Evolutionary conservation across 352 stramenopile genomes (phyloP), one percentile per base, ranked within the genome.

Genomic region (Phytopythium cucurbitacearum): DNA sequence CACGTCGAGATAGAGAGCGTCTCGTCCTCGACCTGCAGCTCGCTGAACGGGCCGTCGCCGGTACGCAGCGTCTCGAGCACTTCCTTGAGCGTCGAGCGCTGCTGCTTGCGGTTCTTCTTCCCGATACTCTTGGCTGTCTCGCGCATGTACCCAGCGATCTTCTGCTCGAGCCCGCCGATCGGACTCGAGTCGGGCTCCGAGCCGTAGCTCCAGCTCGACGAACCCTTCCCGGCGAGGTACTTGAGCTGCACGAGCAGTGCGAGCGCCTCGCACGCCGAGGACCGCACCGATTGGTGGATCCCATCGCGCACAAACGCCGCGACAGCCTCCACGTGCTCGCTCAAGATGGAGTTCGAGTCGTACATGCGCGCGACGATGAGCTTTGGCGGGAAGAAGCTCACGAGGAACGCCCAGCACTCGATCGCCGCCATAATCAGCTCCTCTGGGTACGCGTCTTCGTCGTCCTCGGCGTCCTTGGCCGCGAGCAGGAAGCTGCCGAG

Each of bases 71-170:
- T 86, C 61, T 86, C 74, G 40, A 89, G 56, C 28, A 89, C 77
- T 41, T 86, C 74, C 49, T 89, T 89, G 38, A 89, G 60, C 59
- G 75, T 75, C 54, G 74, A 86, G 8, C 77, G 67, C 53, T 89
- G 77, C 7, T 50, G 46, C 55, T 86, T 86, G 40, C 77, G 67
- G 54, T 75, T 89, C 62, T 89, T 89, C 60, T 89, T 89, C 53
- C 77, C 77, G 16, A 89, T 79, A 40, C 53, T 82, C 54, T 89
- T 88, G 40, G 57, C 77, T n/a, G 74, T 75, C 51, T 86, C 72
- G 38, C 69, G 71, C 72, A 89, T 85, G 54, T 76, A 86, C 35
- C 51, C 51, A 51, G 72, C 67, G 53, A 89, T 83, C 49, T 78
- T 79, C 7, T 72, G 57, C 34, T 76, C 60, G 38, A 88, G 48